Base-by-base conservation (phyloP, 1,139 yeast genomes). In the Saccharomyces uvarum region DNA sequence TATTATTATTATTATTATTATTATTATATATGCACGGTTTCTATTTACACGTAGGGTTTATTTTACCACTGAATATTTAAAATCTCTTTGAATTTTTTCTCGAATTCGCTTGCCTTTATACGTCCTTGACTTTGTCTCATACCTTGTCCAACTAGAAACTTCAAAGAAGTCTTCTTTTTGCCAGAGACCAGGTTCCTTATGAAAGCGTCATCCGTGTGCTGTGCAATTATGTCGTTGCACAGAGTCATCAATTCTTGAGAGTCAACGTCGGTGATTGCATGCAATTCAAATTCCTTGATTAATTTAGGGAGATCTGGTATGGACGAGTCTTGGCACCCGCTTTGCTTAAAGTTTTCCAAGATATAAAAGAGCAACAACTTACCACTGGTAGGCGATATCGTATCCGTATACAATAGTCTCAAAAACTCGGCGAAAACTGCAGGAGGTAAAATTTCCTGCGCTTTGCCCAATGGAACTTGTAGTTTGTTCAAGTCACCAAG, bases 81-180 rank as follows among this genome's bases (percentile, higher is more conserved):
- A 31, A 70, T 50, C 47, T 60, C 58, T 59, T 75, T 75, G 59
- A 84, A 76, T 54, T 70, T 73, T 14, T 64, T 59, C 56, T 77
- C 79, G 54, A 84, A 75, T n/a, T 70, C 67, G 3, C 72, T 70
- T 0, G 89, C 79, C 47, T 77, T 74, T 4, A 84, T 77, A 61
- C 78, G 82, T 2, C 97, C 97, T 58, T 83, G 84, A 1, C 88
- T 79, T 56, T 77, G 74, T 61, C 82, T 80, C 96, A 95, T 89
- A 14, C 90, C 96, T 65, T 81, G 81, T 0, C 98, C 99, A 2
- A 93, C 78, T 55, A 93, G 73, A 64, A 77, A 90, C 64, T 90
- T 88, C 29, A 91, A 68, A 16, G 90, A 81, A 49, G 79, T 80
- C 46, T 74, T 72, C 59, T 78, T 80, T 54, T 85, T 85, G 0